Base-by-base conservation (phyloP, 2,329 filamentous ascomycete genomes). In the Rutstroemia sp. region DNA sequence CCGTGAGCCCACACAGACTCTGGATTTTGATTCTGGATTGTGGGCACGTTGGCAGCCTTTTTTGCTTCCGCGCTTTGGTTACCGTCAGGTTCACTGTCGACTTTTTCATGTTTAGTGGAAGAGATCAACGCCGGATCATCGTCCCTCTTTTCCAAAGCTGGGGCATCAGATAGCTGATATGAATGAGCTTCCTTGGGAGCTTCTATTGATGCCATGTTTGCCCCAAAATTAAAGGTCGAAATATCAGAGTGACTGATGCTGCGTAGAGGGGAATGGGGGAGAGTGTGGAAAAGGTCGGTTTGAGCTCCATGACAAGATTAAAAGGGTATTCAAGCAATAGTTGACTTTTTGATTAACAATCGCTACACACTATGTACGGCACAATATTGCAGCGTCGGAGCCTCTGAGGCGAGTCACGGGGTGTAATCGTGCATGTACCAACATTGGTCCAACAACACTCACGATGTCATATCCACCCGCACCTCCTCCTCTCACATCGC, bases 1-100 rank as follows among this genome's bases (percentile, higher is more conserved):
- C 66, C 66, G 14, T 49, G 48, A 47, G 45, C 45, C 45, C 45
- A 47, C 21, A 30, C 23, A 12, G 45, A 23, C 23, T 47, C 45
- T 0, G 45, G 12, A 47, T 47, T 47, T 30, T 30, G 23, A 47
- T 47, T 16, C 14, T 34, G 45, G 45, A 30, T 5, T 17, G 27
- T 10, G 4, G 12, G 45, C 23, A 17, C 45, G 23, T 16, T 47
- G 23, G 45, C 21, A 2, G 23, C 23, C 19, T 47, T 30, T 47
- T 47, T 47, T 30, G 45, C 23, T 47, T 47, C 45, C n/a, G 45
- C 21, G 23, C 45, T 34, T 30, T 30, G 45, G 23, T 47, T 47
- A n/a, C 10, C 21, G n/a, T 17, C 12, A n/a, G 10, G 16, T 30
- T 47, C 45, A 47, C 23, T 47, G 45, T 47, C 25, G 45, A 25